Percentiles rank a stretch among this genome's conserved stretches.
phyloP scores from a whole-genome alignment of 192 early-diverging fungal species.

The Linderina pennispora region DNA sequence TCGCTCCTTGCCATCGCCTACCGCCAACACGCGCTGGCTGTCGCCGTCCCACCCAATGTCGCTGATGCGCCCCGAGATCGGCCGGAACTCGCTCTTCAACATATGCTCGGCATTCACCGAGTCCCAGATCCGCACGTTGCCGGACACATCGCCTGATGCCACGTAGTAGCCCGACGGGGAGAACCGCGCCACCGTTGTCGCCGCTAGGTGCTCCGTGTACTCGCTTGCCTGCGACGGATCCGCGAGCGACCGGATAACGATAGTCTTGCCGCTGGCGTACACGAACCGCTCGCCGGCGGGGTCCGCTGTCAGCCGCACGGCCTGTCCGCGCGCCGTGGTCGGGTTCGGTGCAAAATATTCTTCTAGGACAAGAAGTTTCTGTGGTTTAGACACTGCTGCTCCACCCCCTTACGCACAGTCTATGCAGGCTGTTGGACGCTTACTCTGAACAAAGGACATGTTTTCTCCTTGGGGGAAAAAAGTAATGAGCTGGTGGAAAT shows the following conservation, averaged over 20 bases:
- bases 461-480: neutral
- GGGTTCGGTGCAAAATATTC: slow-evolving; percentile 66
- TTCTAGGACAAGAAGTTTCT: slow-evolving; percentile 18
- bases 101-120: slow-evolving; percentile 71
- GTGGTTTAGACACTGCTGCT: no score
- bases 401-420: no score
- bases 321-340: slow-evolving; percentile 69
- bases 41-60: slow-evolving; percentile 95
- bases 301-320: slow-evolving; percentile 74
- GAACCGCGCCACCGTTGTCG: slow-evolving; percentile 82
- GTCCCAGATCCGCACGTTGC: slow-evolving; percentile 95
- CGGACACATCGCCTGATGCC: slow-evolving; percentile 84
- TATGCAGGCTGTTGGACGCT: slow-evolving; percentile 5
- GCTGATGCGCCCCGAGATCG: slow-evolving; percentile 70
- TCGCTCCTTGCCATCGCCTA: slow-evolving; percentile 88
- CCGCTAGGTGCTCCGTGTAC: slow-evolving; percentile 75
- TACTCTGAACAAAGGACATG: slow-evolving; percentile 40
- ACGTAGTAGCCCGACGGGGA: slow-evolving; percentile 93
- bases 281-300: slow-evolving; percentile 78
- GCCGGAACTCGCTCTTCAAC: slow-evolving; percentile 75
- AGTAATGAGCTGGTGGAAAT: neutral
- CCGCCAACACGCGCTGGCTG: slow-evolving; percentile 93
- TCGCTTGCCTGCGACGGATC: slow-evolving; percentile 44
- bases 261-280: slow-evolving; percentile 85
- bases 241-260: slow-evolving; percentile 76